phyloP scores from a whole-genome alignment of 2,329 filamentous ascomycete species.

The Biscogniauxia mediterranea region DNA sequence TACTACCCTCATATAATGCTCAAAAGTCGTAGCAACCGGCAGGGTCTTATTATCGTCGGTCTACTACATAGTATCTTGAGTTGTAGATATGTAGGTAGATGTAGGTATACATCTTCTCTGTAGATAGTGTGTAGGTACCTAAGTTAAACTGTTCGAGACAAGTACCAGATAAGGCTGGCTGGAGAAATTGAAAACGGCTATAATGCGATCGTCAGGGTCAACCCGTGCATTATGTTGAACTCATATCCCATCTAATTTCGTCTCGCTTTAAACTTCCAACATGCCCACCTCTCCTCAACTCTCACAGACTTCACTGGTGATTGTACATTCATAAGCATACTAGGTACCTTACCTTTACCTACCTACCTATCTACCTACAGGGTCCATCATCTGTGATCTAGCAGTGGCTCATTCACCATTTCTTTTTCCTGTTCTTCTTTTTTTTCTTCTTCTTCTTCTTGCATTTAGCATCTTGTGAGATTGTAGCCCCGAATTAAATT shows the following conservation, averaged over 20 bases:
- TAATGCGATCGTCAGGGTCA: slow-evolving; percentile 12
- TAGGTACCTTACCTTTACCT: too few species aligned
- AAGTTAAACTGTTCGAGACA: too few species aligned
- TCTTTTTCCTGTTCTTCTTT: too few species aligned
- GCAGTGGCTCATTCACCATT: too few species aligned
- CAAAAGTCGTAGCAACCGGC: too few species aligned
- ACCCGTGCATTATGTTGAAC: background rate
- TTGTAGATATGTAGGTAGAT: background rate
- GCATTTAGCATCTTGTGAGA: background rate
- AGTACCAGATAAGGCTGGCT: background rate
- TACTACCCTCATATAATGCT: too few species aligned
- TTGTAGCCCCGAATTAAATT: background rate
- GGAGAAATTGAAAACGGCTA: background rate
- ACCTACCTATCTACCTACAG: too few species aligned
- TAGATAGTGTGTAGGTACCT: too few species aligned
- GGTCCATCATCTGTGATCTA: too few species aligned
- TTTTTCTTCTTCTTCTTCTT: background rate
- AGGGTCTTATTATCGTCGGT: too few species aligned
- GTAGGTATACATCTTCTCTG: too few species aligned
- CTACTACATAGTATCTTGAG: background rate
- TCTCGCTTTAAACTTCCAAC: background rate
- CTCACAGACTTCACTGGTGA: background rate
- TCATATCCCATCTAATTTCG: background rate
- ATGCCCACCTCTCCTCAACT: background rate
- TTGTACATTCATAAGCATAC: too few species aligned